Base-by-base conservation (phyloP, 2,329 filamentous ascomycete genomes). In the Albifimbria verrucaria region DNA sequence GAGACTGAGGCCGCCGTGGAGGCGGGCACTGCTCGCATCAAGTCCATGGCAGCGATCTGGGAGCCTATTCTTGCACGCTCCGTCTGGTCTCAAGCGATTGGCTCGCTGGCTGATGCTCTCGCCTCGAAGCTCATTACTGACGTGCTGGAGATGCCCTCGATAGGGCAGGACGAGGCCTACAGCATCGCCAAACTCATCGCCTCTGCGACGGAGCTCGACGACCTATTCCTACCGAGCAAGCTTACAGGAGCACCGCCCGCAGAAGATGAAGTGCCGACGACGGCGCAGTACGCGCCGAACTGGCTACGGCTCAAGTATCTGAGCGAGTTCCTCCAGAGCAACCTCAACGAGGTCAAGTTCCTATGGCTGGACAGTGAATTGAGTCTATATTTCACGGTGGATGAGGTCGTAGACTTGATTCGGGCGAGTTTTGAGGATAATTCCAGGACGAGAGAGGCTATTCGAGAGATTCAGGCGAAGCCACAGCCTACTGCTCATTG, bases 321-420 rank as follows among this genome's bases (percentile, higher is more conserved):
- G 18, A 80, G 79, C 56, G 81, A 87, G 65, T 79, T 87, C 24
- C 71, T 88, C 58, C 84, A 88, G 71, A 86, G 83, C 59, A 86
- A 87, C 61, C 71, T 87, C 50, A 80, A 79, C 56, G 85, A 87
- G 56, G 80, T 88, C 52, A 76, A 75, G 53, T 86, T 75, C 57
- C 67, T 88, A 36, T 88, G 85, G 85, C 76, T 80, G 61, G 83
- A 88, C 57, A 84, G 83, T 66, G 83, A 87, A 65, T 71, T 88
- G 42, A 85, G 83, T 57, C 65, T 86, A 36, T 85, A 86, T 65
- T 87, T 87, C 59, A 75, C 79, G 1, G 76, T 72, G 7, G 77
- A 78, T 4, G 84, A 87, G 69, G 81, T 87, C 15, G 68, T 86
- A 28, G 83, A 88, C 56, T 65, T 88, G 60, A 80, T 87, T 45